Percentiles rank a stretch among this genome's conserved stretches.
phyloP scores from a whole-genome alignment of 768 basidiomycete genomes.

The Trametes punicea region DNA sequence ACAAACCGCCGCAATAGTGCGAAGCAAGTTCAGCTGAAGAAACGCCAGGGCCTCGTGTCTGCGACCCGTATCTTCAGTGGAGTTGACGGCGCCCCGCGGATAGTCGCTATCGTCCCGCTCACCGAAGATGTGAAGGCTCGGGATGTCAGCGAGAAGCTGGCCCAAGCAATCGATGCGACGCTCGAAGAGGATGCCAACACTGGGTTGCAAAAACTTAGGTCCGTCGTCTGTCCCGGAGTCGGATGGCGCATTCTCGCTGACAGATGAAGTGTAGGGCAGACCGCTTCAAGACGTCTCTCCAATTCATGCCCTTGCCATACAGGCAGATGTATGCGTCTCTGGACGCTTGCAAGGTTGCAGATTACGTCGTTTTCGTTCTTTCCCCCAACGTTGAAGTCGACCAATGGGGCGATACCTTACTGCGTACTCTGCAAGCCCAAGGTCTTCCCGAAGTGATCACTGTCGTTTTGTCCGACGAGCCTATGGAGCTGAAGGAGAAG shows the following conservation, averaged over 20 bases:
- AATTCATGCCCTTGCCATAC: constrained; percentile 78
- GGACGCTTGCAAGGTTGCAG: constrained; percentile 83
- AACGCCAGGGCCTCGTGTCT: constrained; percentile 64
- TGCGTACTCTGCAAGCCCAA: constrained; percentile 86
- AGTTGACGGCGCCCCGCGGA: constrained; percentile 74
- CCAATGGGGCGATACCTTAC: constrained; percentile 78
- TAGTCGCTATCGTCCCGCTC: constrained; percentile 86
- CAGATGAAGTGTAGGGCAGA: constrained; percentile 55
- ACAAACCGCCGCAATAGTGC: constrained; percentile 80
- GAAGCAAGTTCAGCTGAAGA: constrained; percentile 75
- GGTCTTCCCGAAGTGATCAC: constrained; percentile 84
- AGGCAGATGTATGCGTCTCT: constrained; percentile 71
- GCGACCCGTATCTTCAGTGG: constrained; percentile 78
- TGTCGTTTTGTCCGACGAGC: constrained; percentile 51
- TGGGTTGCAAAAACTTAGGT: constrained; percentile 71
- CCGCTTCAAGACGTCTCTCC: constrained; percentile 87
- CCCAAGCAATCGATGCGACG: constrained; percentile 54
- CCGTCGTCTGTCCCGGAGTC: constrained; percentile 20
- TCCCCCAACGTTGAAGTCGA: constrained; percentile 83
- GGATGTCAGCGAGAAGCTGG: constrained; percentile 53
- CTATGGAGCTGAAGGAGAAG: constrained; percentile 59
- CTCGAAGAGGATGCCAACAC: constrained; percentile 48
- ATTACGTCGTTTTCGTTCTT: constrained; percentile 85
- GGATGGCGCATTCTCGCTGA: background rate
- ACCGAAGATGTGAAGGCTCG: constrained; percentile 58